Percentiles rank a stretch among this genome's conserved stretches.
These are phyloP conservation scores for Raphanus raphanistrum DNA, from an alignment of 345 rosid species.

Conservation along the genomic window DNA sequence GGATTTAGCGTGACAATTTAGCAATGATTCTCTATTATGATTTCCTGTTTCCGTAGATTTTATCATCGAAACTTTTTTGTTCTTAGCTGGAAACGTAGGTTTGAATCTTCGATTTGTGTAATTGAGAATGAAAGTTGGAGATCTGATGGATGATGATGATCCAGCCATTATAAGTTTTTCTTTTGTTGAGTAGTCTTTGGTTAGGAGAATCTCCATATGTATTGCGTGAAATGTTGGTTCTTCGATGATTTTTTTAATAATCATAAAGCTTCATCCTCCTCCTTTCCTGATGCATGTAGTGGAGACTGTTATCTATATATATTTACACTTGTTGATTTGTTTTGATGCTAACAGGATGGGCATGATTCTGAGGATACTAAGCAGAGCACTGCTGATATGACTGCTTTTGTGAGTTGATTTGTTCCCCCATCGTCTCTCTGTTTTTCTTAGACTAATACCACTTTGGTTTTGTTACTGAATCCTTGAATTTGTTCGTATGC, in stretches of 20 bases:
- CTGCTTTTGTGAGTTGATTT: conserved; percentile 34
- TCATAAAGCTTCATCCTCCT: background rate
- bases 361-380: conserved; percentile 70
- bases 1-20: background rate
- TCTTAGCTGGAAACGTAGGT: background rate
- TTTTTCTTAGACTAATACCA: background rate
- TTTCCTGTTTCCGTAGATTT: background rate
- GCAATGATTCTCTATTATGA: background rate
- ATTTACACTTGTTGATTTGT: background rate
- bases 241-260: background rate
- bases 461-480: conserved; percentile 16
- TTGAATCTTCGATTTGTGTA: background rate
- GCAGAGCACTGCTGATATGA: conserved; percentile 53
- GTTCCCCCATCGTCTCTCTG: background rate
- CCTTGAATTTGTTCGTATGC: conserved; percentile 21
- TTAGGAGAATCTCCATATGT: background rate
- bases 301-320: background rate
- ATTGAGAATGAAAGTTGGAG: background rate
- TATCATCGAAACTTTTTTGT: background rate
- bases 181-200: background rate
- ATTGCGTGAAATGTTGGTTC: background rate
- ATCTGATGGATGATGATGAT: conserved; percentile 4
- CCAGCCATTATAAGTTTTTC: background rate
- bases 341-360: conserved; percentile 55
- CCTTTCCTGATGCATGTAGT: background rate